These are phyloP conservation scores for Calonectria leucothoes DNA, from an alignment of 2,329 filamentous ascomycete genomes.

Conservation along the genomic window DNA sequence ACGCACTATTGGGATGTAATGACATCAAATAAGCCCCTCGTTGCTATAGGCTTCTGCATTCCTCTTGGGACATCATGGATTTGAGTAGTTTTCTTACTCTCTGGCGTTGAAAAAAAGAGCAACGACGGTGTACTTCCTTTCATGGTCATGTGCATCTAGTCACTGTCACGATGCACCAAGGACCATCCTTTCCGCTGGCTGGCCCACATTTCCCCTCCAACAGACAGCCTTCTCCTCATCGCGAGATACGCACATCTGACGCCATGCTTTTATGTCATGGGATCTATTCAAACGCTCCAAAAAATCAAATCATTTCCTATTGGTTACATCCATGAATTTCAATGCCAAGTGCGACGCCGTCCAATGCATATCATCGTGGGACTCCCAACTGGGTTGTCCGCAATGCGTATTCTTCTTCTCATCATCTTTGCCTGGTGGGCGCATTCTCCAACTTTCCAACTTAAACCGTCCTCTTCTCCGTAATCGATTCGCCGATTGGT, in stretches of 20 bases:
- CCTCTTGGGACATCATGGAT: not conserved
- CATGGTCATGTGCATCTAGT: not conserved
- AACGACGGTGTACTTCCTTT: not conserved
- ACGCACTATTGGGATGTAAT: not conserved
- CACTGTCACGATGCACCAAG: not conserved
- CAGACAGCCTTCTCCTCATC: constrained; percentile 6
- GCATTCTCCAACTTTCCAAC: not conserved
- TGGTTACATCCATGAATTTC: not conserved
- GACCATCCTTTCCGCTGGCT: not conserved
- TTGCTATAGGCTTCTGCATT: not conserved
- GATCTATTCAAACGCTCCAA: constrained; percentile 5
- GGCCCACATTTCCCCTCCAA: constrained; percentile 7
- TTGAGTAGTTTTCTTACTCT: not conserved
- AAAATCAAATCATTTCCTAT: constrained; percentile 8
- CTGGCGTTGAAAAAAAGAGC: not conserved
- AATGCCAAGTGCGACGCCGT: constrained; percentile 11
- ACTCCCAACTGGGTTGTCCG: not conserved
- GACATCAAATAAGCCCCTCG: not conserved
- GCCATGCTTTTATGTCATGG: constrained; percentile 23
- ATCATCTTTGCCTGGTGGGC: not conserved
- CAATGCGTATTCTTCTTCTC: not conserved
- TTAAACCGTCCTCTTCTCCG: constrained; percentile 66
- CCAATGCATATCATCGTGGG: not conserved
- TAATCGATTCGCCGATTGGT: constrained; percentile 67
- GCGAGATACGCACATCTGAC: constrained; percentile 25